phyloP scores from a whole-genome alignment of 1,139 yeast genomes.

The Pichia sp. region DNA sequence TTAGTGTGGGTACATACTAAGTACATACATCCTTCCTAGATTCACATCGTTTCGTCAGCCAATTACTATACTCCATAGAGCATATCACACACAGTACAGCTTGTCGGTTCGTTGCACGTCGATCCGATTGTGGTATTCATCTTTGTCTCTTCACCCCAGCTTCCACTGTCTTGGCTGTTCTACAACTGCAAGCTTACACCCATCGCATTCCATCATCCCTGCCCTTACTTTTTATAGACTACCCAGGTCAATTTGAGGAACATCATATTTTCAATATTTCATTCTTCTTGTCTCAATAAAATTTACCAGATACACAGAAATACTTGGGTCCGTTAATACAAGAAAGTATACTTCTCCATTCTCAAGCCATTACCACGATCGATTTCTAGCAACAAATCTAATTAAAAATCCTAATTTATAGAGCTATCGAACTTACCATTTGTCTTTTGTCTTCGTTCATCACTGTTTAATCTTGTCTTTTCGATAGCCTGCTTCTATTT shows the following conservation, averaged over 20 bases:
- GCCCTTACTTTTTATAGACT: no score
- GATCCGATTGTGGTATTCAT: neutral
- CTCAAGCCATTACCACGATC: neutral
- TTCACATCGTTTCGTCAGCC: neutral
- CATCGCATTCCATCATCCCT: no score
- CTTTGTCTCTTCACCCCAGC: neutral
- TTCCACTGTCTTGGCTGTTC: neutral
- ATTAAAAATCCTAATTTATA: neutral
- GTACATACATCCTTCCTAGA: neutral
- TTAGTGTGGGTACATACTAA: neutral
- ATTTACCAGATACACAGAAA: no score
- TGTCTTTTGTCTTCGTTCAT: neutral
- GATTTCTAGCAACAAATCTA: neutral
- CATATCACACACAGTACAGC: neutral
- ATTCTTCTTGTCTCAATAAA: no score
- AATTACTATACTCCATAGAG: neutral
- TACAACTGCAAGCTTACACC: neutral
- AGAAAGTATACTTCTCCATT: neutral
- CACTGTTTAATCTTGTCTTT: slow-evolving; percentile 1
- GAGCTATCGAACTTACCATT: slow-evolving; percentile 1
- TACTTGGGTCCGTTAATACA: no score
- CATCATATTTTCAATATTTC: no score
- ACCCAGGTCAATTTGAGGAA: no score
- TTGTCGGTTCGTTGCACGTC: neutral
- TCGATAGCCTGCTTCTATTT: neutral